Evolutionary conservation across 129 eudicot species (phyloP), one percentile per base, ranked within the genome.

Genomic region (Artemisia tridentata): DNA sequence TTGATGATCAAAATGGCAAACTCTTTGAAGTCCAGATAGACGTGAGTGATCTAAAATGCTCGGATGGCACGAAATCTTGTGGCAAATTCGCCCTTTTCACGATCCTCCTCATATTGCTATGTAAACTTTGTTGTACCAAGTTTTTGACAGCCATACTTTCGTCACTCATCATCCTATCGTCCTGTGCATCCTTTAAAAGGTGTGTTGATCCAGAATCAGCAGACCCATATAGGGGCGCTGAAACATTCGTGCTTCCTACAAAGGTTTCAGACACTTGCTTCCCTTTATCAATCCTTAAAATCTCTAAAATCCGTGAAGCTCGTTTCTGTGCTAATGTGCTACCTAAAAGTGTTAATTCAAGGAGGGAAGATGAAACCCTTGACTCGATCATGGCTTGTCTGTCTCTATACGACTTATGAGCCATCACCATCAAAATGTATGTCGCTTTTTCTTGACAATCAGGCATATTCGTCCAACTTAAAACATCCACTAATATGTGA

Each of bases 31-130:
- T 92, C 7, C 95, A 85, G 23, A 91, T 83, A 7, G 86, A 67
- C 31, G 92, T 83, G 66, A 92, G 88, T 7, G 95, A 78, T 83
- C 80, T 85, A 67, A 92, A 84, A 75, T 84, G 98, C 48, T 87
- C 88, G 1, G 98, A 92, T 4, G 98, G 96, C 52, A 87, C 90
- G 52, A 89, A 86, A 70, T 92, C 95, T 69, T 92, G 98, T 0
- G 90, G 95, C 79, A 92, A 77, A 82, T 92, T 92, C 47, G 98
- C 98, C 75, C 98, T 87, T 62, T 87, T 89, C 58, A 77, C 96
- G 65, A 92, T 92, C 76, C 96, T 82, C 58, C 86, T 82, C 98
- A 92, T 92, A 69, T 92, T 92, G 69, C 77, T 87, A 64, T 92
- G 95, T 85, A 92, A 82, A 54, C 98, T 92, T 78, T 92, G 98